A percentile compares a stretch with the other conserved stretches of the same genome.
These are phyloP conservation scores for Neolentinus lepideus DNA, from an alignment of 1,284 basidiomycete genomes.

Conservation along the genomic window DNA sequence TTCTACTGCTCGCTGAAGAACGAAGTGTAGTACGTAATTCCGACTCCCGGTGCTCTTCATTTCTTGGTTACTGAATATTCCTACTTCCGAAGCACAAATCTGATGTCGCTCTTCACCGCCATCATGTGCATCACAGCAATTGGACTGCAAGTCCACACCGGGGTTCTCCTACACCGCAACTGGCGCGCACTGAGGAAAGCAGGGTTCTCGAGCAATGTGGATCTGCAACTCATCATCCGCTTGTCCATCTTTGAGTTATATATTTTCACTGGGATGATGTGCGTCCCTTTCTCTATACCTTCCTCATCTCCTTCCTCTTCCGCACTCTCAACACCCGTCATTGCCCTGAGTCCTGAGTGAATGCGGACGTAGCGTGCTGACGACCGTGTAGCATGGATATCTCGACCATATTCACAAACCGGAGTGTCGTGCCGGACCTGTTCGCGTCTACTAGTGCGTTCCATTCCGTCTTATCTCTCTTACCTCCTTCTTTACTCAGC, in stretches of 20 bases:
- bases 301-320: neutral
- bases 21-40: constrained; percentile 17
- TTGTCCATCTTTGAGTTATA: constrained; percentile 29
- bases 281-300: too few relatives aligned
- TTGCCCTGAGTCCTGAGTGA: neutral
- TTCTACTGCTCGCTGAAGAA: constrained; percentile 27
- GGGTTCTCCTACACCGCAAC: constrained; percentile 7
- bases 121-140: constrained; percentile 18
- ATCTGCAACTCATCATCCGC: constrained; percentile 24
- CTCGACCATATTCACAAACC: neutral
- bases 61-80: neutral
- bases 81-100: constrained; percentile 15
- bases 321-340: neutral
- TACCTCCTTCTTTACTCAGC: neutral
- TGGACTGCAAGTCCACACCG: constrained; percentile 7
- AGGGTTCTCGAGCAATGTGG: constrained; percentile 15
- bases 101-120: constrained; percentile 24
- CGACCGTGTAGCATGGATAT: constrained; percentile 3
- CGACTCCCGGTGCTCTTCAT: neutral
- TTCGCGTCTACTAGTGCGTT: constrained; percentile 32
- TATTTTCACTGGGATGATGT: constrained; percentile 26
- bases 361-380: constrained; percentile 9
- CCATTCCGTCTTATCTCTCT: constrained; percentile 1
- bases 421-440: constrained; percentile 20
- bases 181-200: constrained; percentile 17